These are phyloP conservation scores for Mucor ambiguus DNA, from an alignment of 371 early-diverging fungal species.

Conservation along the genomic window DNA sequence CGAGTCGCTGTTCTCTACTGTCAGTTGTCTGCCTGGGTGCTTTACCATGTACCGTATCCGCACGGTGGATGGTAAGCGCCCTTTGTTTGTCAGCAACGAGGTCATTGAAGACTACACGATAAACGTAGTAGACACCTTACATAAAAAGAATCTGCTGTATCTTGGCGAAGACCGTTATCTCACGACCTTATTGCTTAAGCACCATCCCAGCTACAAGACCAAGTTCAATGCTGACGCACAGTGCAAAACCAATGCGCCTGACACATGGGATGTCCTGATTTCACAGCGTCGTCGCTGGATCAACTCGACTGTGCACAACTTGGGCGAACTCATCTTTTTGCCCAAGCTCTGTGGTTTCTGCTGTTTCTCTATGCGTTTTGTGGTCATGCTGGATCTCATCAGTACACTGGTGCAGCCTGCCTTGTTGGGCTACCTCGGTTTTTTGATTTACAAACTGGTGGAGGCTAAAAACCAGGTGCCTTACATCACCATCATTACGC, in stretches of 20 bases:
- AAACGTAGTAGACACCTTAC: constrained; percentile 94
- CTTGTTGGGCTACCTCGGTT: constrained; percentile 82
- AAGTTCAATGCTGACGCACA: constrained; percentile 94
- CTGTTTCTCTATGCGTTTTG: constrained; percentile 99
- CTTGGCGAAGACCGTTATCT: constrained; percentile 87
- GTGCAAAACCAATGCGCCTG: constrained; percentile 96
- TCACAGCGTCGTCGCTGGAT: constrained; percentile 98
- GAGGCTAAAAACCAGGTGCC: constrained; percentile 40
- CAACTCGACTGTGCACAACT: constrained; percentile 94
- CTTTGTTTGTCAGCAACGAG: constrained; percentile 84
- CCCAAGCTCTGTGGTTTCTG: constrained; percentile 95
- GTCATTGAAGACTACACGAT: constrained; percentile 93
- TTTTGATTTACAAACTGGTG: constrained; percentile 78
- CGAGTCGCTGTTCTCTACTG: constrained; percentile 97
- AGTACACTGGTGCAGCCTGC: constrained; percentile 95
- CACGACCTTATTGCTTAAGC: constrained; percentile 97
- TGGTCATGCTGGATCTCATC: constrained; percentile 92
- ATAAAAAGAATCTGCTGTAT: constrained; percentile 85
- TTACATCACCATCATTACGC: constrained; percentile 70
- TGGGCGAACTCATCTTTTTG: constrained; percentile 86
- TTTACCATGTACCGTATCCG: constrained; percentile 93
- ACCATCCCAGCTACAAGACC: constrained; percentile 93
- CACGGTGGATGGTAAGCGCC: constrained; percentile 73
- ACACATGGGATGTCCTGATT: constrained; percentile 86
- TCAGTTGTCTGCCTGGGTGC: constrained; percentile 97